Conservation (phyloP, 495 filamentous ascomycete species). For the Penicillium waksmanii region DNA sequence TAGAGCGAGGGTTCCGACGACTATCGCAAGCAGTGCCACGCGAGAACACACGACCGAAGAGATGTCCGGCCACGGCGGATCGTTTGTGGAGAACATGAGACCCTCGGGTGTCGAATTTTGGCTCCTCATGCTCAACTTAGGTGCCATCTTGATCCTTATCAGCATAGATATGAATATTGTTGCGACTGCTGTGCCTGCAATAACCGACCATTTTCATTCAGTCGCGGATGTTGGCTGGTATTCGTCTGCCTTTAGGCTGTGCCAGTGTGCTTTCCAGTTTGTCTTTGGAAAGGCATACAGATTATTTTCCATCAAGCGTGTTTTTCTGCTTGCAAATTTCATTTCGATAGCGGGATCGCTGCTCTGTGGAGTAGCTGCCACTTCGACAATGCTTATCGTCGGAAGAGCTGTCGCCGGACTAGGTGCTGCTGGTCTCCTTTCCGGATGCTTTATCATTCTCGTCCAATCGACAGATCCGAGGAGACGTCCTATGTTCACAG, state of each 20-base stretch:
- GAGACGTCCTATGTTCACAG: constrained; percentile 39
- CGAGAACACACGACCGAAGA: not conserved
- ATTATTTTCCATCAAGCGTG: constrained; percentile 23
- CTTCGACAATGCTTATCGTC: constrained; percentile 37
- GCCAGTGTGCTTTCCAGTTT: constrained; percentile 58
- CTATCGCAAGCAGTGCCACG: not conserved
- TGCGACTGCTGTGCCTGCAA: constrained; percentile 52
- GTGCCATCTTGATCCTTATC: not conserved
- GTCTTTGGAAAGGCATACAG: constrained; percentile 55
- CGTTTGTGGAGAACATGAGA: not conserved
- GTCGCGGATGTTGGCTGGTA: constrained; percentile 57
- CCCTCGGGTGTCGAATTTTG: not conserved
- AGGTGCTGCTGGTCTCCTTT: constrained; percentile 42
- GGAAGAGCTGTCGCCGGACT: constrained; percentile 41
- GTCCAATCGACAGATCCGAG: constrained; percentile 39
- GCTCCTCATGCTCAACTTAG: constrained; percentile 3
- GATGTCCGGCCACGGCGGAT: not conserved
- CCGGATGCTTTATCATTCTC: constrained; percentile 49
- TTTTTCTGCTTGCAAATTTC: constrained; percentile 35
- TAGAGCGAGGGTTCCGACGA: no score
- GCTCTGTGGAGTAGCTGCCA: constrained; percentile 30
- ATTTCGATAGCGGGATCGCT: not conserved
- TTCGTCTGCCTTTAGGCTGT: constrained; percentile 57
- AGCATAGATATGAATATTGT: constrained; percentile 41
- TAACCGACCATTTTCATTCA: constrained; percentile 51